phyloP scores from a whole-genome alignment of 495 filamentous ascomycete species.

The Aspergillus campestris region DNA sequence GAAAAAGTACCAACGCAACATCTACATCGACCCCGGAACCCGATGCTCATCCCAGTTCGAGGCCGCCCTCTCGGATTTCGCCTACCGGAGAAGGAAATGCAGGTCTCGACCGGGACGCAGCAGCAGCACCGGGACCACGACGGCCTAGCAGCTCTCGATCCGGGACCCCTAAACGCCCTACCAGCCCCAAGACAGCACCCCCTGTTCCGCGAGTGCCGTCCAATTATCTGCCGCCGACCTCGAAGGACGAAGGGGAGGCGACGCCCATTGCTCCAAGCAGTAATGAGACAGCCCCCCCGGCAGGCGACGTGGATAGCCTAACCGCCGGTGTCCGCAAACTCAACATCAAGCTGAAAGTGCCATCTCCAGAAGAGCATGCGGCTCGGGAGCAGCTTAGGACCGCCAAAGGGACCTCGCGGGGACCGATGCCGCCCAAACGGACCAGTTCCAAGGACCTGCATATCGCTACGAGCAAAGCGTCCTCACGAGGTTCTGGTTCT shows the following conservation, averaged over 20 bases:
- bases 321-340: constrained; percentile 59
- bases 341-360: constrained; percentile 62
- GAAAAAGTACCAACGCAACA: constrained; percentile 23
- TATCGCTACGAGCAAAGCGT: neutral
- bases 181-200: constrained; percentile 35
- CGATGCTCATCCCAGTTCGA: constrained; percentile 6
- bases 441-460: constrained; percentile 6
- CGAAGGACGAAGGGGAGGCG: constrained; percentile 11
- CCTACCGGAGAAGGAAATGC: neutral
- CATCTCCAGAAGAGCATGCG: constrained; percentile 63
- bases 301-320: constrained; percentile 51
- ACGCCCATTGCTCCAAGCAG: neutral
- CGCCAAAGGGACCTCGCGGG: constrained; percentile 13
- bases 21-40: constrained; percentile 6
- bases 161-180: constrained; percentile 37
- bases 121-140: constrained; percentile 20
- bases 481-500: neutral
- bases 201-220: constrained; percentile 39
- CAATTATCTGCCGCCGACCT: constrained; percentile 9
- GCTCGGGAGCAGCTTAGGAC: constrained; percentile 34
- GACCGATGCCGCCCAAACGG: constrained; percentile 18
- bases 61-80: constrained; percentile 8
- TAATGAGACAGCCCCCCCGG: neutral
- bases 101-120: constrained; percentile 5
- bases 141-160: constrained; percentile 38